phyloP scores from a whole-genome alignment of 1,284 basidiomycete species.

The Sanghuangporus baumii region DNA sequence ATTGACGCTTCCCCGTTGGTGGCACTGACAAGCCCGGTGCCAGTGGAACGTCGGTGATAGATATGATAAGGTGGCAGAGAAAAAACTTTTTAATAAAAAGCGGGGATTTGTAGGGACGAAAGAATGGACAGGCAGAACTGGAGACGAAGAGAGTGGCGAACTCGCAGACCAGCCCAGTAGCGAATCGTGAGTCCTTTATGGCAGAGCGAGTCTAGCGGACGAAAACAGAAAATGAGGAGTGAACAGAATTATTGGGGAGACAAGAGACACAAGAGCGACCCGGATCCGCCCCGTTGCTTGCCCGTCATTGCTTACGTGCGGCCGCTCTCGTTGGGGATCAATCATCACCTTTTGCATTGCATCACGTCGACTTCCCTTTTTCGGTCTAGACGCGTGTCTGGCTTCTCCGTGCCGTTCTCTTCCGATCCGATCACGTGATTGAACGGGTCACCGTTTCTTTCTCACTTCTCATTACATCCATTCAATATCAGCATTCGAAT shows the following conservation, averaged over 20 bases:
- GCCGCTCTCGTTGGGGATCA: neutral
- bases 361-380: neutral
- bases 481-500: no score
- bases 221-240: neutral
- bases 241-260: neutral
- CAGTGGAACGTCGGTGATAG: neutral
- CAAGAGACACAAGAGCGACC: neutral
- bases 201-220: neutral
- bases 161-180: neutral
- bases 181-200: neutral
- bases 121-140: neutral
- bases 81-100: neutral
- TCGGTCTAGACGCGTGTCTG: neutral
- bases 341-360: neutral
- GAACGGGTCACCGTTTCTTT: neutral
- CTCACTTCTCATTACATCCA: no score
- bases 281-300: neutral
- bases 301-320: neutral
- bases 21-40: neutral
- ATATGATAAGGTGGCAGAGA: neutral
- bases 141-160: constrained; percentile 6
- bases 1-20: neutral
- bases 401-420: neutral
- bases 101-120: neutral
- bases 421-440: neutral